Conservation (phyloP, 352 stramenopile genomes). For the Pythium plurisporium region DNA sequence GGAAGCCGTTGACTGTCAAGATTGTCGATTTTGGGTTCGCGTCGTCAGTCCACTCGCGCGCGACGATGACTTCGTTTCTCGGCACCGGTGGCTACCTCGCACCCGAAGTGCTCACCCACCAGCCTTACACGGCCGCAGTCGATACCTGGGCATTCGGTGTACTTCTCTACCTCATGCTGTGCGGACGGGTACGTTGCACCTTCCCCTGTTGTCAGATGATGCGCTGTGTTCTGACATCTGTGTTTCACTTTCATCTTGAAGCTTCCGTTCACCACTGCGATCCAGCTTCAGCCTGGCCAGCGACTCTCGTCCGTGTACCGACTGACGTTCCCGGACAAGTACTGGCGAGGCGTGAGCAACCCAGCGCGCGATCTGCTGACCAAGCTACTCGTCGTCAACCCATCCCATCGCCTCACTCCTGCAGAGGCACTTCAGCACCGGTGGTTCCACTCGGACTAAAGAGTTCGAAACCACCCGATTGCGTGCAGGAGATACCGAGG, state of each 20-base stretch:
- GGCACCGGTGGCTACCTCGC: constrained; percentile 93
- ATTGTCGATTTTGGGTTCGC: constrained; percentile 99
- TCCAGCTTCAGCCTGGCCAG: constrained; percentile 51
- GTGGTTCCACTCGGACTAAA: constrained; percentile 30
- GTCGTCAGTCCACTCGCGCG: constrained; percentile 80
- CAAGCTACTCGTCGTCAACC: constrained; percentile 59
- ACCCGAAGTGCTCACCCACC: constrained; percentile 95
- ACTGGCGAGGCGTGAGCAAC: constrained; percentile 62
- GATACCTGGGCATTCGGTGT: constrained; percentile 98
- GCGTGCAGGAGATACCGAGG: neutral
- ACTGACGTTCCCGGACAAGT: constrained; percentile 69
- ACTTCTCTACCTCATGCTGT: constrained; percentile 96
- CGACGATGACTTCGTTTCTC: constrained; percentile 66
- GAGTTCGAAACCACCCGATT: neutral
- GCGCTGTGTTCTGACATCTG: neutral
- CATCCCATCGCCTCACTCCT: constrained; percentile 40
- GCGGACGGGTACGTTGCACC: constrained; percentile 80
- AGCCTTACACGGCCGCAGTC: constrained; percentile 93
- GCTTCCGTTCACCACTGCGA: constrained; percentile 64
- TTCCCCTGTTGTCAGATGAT: neutral
- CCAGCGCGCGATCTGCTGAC: constrained; percentile 54
- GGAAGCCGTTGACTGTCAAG: constrained; percentile 77
- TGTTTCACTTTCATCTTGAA: constrained; percentile 2
- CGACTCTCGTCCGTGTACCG: constrained; percentile 60
- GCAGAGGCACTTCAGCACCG: constrained; percentile 50